These are phyloP conservation scores for Exophiala dermatitidis DNA, from an alignment of 2,329 filamentous ascomycete genomes.

Conservation along the genomic window DNA sequence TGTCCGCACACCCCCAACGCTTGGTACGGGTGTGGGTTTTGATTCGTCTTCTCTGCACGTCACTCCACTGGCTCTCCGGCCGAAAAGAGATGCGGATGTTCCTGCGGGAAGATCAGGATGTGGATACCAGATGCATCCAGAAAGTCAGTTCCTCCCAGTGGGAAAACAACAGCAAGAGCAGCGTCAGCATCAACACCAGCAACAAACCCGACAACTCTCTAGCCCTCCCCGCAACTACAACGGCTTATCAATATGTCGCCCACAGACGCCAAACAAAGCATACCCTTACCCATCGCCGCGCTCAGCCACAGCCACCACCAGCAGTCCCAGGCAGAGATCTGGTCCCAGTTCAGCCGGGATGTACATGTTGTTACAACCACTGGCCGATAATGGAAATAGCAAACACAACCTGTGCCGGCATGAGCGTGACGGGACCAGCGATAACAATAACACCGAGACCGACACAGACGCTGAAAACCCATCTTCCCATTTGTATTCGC, in stretches of 20 bases:
- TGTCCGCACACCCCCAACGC: not conserved
- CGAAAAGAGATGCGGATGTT: not conserved
- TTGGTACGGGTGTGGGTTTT: not conserved
- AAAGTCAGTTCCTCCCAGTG: not conserved
- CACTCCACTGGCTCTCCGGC: not conserved
- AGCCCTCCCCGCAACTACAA: not conserved
- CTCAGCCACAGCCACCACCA: not conserved
- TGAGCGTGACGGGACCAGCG: not conserved
- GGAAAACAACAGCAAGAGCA: not conserved
- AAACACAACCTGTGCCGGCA: no score
- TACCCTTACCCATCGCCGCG: not conserved
- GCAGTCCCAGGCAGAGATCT: not conserved
- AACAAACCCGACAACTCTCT: not conserved
- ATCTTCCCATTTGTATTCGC: not conserved
- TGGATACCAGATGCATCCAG: not conserved
- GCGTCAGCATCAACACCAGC: not conserved
- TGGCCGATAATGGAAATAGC: no score
- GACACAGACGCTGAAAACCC: not conserved
- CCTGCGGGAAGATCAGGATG: not conserved
- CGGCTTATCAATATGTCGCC: not conserved
- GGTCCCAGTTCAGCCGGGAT: not conserved
- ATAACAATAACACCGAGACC: not conserved
- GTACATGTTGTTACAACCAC: no score
- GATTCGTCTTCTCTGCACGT: not conserved
- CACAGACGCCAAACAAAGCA: not conserved